Conservation (phyloP, 495 filamentous ascomycete genomes). For the Sabuloglossum arenarium region DNA sequence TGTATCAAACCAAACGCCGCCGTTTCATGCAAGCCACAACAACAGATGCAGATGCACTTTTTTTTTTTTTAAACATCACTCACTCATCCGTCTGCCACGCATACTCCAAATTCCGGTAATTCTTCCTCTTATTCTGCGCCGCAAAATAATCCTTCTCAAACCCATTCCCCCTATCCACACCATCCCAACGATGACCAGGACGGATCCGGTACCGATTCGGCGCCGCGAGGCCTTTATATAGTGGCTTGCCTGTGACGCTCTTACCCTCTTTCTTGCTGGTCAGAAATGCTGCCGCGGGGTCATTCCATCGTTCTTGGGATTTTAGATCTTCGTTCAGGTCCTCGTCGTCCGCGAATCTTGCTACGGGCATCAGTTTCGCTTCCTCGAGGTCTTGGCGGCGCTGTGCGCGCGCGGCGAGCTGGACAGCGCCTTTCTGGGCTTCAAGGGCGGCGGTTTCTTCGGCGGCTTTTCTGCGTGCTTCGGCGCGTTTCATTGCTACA, state of each 20-base stretch:
- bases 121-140: constrained; percentile 52
- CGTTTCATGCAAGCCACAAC: neutral
- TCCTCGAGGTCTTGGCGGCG: constrained; percentile 45
- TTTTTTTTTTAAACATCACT: constrained; percentile 7
- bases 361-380: constrained; percentile 59
- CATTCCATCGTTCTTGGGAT: constrained; percentile 63
- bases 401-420: constrained; percentile 35
- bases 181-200: constrained; percentile 91
- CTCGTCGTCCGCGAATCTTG: constrained; percentile 59
- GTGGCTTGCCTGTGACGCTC: constrained; percentile 38
- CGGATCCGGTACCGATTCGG: constrained; percentile 91
- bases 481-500: constrained; percentile 70
- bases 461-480: constrained; percentile 42
- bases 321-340: constrained; percentile 68
- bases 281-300: constrained; percentile 74
- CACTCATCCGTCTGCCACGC: constrained; percentile 90
- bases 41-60: neutral
- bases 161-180: constrained; percentile 82
- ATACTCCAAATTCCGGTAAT: constrained; percentile 64
- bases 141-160: constrained; percentile 92
- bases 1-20: too few relatives aligned
- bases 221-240: constrained; percentile 58
- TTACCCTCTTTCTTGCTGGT: constrained; percentile 27
- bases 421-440: constrained; percentile 65
- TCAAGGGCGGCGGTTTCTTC: constrained; percentile 43